phyloP scores from a whole-genome alignment of 768 basidiomycete species.

The Candolleomyces efflorescens region DNA sequence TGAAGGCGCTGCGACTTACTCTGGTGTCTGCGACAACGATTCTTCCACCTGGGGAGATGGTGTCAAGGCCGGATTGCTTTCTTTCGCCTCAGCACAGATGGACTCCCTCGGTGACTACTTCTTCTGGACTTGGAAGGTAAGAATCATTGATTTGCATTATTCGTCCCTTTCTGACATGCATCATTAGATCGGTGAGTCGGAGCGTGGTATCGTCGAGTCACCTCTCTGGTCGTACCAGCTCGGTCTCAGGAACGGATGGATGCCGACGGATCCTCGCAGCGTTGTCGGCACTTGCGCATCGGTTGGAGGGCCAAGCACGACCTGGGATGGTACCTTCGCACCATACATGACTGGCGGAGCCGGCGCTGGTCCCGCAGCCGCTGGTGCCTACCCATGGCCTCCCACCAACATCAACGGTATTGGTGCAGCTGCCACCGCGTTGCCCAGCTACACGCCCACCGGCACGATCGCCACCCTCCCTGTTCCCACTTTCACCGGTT shows the following conservation, averaged over 20 bases:
- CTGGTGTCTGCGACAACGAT: conserved; percentile 39
- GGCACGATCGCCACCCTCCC: conserved; percentile 59
- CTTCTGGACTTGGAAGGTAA: conserved; percentile 54
- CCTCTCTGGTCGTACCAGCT: conserved; percentile 51
- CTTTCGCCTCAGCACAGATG: conserved; percentile 57
- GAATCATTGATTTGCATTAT: conserved; percentile 5
- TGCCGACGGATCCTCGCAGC: conserved; percentile 51
- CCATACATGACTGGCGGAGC: conserved; percentile 71
- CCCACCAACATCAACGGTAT: conserved; percentile 45
- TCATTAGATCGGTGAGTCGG: conserved; percentile 32
- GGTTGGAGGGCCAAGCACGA: conserved; percentile 38
- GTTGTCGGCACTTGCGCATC: conserved; percentile 56
- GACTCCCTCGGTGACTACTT: conserved; percentile 38
- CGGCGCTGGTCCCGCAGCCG: conserved; percentile 33
- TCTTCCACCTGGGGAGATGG: conserved; percentile 50
- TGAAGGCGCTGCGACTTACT: conserved; percentile 17
- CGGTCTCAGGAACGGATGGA: conserved; percentile 36
- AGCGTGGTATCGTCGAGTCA: conserved; percentile 33
- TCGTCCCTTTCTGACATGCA: background rate
- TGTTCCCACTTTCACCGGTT: conserved; percentile 32
- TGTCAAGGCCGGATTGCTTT: conserved; percentile 34
- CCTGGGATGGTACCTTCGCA: conserved; percentile 43
- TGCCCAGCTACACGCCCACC: conserved; percentile 69
- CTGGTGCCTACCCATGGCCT: conserved; percentile 59
- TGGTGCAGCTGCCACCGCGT: conserved; percentile 30